Percentiles rank a stretch among this genome's conserved stretches.
These are phyloP conservation scores for Cnidoscolus chayamansa DNA, from an alignment of 441 rosid species.

Conservation along the genomic window DNA sequence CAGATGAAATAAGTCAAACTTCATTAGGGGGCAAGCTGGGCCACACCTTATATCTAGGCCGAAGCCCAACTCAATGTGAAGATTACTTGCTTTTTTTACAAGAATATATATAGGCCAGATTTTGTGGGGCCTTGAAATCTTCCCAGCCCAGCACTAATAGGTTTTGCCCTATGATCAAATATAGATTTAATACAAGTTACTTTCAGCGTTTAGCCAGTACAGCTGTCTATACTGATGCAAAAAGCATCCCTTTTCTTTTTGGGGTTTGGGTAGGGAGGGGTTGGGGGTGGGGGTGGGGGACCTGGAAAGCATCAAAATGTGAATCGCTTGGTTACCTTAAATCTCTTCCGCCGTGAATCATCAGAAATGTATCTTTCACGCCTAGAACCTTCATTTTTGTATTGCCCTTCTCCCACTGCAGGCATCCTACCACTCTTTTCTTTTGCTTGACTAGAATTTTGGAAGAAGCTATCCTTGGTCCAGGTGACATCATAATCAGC, in stretches of 20 bases:
- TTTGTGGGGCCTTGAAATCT: too few relatives aligned
- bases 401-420: slow-evolving; percentile 28
- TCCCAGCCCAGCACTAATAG: neutral
- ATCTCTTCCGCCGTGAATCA: slow-evolving; percentile 67
- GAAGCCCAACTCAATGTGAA: neutral
- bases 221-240: too few relatives aligned
- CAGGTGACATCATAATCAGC: slow-evolving; percentile 85
- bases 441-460: slow-evolving; percentile 42
- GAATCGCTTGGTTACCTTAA: slow-evolving; percentile 46
- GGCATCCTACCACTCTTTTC: slow-evolving; percentile 38
- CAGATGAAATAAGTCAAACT: neutral
- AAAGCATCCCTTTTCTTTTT: neutral
- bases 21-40: neutral
- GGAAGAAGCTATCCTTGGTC: slow-evolving; percentile 76
- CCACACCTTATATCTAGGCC: neutral
- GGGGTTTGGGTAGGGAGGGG: too few relatives aligned
- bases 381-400: slow-evolving; percentile 43
- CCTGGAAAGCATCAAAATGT: neutral
- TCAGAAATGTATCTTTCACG: slow-evolving; percentile 34
- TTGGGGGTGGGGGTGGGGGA: too few relatives aligned
- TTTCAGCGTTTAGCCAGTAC: neutral
- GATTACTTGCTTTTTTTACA: neutral
- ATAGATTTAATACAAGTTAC: neutral
- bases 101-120: neutral
- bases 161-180: neutral